Evolutionary conservation across 1,139 yeast genomes (phyloP).

Genomic region (Arxiozyma slooffiae): DNA sequence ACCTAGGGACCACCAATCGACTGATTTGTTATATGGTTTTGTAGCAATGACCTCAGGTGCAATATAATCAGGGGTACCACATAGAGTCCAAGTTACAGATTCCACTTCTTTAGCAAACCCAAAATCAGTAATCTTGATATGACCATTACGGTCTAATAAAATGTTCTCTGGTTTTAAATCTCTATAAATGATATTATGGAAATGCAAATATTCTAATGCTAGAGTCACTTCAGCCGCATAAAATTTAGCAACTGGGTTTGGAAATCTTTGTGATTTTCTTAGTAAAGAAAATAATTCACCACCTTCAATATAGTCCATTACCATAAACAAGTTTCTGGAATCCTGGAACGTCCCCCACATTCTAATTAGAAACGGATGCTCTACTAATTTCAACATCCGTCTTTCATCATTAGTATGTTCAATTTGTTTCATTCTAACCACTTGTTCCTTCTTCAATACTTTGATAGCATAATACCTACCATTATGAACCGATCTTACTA

Average conservation of each 20-base stretch:
- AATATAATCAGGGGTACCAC: conserved; percentile 97
- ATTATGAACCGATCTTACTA: conserved; percentile 86
- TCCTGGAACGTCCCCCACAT: conserved; percentile 99
- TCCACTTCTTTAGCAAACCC: conserved; percentile 95
- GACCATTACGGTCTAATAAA: conserved; percentile 84
- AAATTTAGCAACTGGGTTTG: conserved; percentile 94
- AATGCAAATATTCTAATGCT: conserved; percentile 86
- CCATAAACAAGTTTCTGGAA: conserved; percentile 81
- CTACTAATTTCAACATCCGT: conserved; percentile 83
- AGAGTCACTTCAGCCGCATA: conserved; percentile 93
- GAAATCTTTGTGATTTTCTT: conserved; percentile 87
- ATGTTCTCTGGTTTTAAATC: conserved; percentile 96
- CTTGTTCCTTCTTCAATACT: conserved; percentile 81
- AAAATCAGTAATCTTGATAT: conserved; percentile 89
- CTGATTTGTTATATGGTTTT: conserved; percentile 92
- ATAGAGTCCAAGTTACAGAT: conserved; percentile 90
- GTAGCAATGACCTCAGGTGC: conserved; percentile 98
- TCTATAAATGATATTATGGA: conserved; percentile 84
- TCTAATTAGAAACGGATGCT: conserved; percentile 87
- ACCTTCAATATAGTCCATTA: conserved; percentile 97
- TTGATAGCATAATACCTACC: conserved; percentile 92
- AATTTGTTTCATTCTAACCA: conserved; percentile 92
- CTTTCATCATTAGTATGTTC: conserved; percentile 97
- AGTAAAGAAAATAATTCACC: conserved; percentile 87
- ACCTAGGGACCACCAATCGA: conserved; percentile 99